A percentile compares a stretch with the other conserved stretches of the same genome.
Conservation (phyloP, 495 filamentous ascomycete genomes). For the Tuber magnatum region DNA sequence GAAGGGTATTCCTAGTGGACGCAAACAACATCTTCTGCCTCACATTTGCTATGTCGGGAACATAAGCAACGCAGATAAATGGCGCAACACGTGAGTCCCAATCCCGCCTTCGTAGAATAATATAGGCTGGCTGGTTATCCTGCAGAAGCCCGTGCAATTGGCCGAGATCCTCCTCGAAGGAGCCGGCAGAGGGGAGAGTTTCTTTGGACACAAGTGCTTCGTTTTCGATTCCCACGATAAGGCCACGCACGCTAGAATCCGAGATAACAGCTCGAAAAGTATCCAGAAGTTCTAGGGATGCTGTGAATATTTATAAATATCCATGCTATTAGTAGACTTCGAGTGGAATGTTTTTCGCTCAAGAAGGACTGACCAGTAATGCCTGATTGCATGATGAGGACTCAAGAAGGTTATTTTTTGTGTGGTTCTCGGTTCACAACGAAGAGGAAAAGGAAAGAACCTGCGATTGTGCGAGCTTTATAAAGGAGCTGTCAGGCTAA, state of each 20-base stretch:
- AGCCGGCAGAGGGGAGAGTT: slow-evolving; percentile 52
- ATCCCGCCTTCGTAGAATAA: slow-evolving; percentile 67
- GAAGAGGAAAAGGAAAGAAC: neutral
- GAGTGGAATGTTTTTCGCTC: slow-evolving; percentile 11
- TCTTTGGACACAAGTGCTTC: slow-evolving; percentile 64
- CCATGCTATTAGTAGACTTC: slow-evolving; percentile 14
- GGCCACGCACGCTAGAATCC: slow-evolving; percentile 59
- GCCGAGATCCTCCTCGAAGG: slow-evolving; percentile 57
- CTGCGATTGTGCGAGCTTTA: neutral
- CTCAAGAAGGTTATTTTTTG: neutral
- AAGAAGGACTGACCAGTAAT: slow-evolving; percentile 57
- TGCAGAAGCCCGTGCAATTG: slow-evolving; percentile 58
- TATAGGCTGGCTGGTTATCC: slow-evolving; percentile 69
- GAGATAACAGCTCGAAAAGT: slow-evolving; percentile 69
- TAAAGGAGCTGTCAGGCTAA: neutral
- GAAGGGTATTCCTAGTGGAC: slow-evolving; percentile 72
- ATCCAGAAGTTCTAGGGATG: slow-evolving; percentile 75
- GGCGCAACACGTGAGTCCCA: slow-evolving; percentile 44
- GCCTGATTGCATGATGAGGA: slow-evolving; percentile 70
- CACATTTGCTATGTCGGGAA: slow-evolving; percentile 81
- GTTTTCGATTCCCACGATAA: slow-evolving; percentile 68
- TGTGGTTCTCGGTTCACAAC: neutral
- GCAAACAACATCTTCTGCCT: slow-evolving; percentile 96
- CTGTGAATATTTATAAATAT: slow-evolving; percentile 46
- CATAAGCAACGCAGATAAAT: slow-evolving; percentile 77